A percentile compares a stretch with the other conserved stretches of the same genome.
Conservation (phyloP, 164 flowering plant species). For the Vitis rupestris region DNA sequence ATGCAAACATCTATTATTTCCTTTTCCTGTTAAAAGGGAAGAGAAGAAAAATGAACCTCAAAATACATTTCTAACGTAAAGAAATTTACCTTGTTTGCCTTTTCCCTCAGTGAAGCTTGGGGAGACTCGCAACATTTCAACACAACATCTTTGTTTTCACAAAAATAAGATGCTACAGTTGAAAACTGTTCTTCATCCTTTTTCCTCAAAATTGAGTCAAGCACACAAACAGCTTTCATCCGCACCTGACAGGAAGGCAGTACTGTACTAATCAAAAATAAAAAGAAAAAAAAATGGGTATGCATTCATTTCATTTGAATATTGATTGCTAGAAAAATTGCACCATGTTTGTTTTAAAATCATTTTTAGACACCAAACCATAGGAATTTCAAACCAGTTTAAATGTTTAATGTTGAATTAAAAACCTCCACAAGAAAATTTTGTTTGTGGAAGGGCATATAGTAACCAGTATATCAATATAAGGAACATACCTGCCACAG, state of each 20-base stretch:
- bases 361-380: too few species aligned
- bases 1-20: background rate
- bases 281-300: background rate
- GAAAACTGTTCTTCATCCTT: constrained; percentile 67
- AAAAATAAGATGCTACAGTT: constrained; percentile 63
- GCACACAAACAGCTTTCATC: constrained; percentile 87
- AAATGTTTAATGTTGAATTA: too few species aligned
- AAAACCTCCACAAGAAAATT: background rate
- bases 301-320: background rate
- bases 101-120: constrained; percentile 87
- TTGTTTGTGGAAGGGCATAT: background rate
- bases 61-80: background rate
- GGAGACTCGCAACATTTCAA: constrained; percentile 85
- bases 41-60: background rate
- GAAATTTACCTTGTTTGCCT: constrained; percentile 65
- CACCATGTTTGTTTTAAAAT: background rate
- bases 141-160: constrained; percentile 65
- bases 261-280: background rate
- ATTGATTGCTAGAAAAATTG: background rate
- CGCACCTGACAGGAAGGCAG: constrained; percentile 57
- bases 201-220: constrained; percentile 86
- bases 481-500: constrained; percentile 76
- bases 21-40: background rate
- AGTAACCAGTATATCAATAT: background rate
- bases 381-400: too few species aligned